These are phyloP conservation scores for Pyracantha coccinea DNA, from an alignment of 331 rosid species.

Conservation along the genomic window DNA sequence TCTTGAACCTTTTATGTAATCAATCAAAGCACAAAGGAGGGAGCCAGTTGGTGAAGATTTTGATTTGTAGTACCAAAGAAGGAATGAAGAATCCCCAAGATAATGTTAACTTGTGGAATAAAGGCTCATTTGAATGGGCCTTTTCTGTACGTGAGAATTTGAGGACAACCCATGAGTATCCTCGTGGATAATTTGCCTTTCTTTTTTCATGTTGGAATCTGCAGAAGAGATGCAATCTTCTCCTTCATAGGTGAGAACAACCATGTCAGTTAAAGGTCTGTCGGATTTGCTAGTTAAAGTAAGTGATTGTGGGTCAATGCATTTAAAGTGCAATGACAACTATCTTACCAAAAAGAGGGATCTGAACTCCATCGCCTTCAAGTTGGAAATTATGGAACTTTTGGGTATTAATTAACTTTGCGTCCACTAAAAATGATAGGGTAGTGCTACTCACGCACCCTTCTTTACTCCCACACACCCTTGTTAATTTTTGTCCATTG, in stretches of 20 bases:
- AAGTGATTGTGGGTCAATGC: background rate
- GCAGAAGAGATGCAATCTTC: background rate
- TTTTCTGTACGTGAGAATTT: background rate
- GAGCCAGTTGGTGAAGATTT: background rate
- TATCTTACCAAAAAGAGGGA: background rate
- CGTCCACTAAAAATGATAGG: background rate
- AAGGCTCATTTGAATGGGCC: background rate
- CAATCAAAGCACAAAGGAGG: background rate
- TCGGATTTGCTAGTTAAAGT: background rate
- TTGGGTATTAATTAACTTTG: background rate
- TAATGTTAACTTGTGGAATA: background rate
- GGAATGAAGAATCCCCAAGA: background rate
- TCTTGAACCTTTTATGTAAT: background rate
- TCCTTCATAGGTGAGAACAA: background rate
- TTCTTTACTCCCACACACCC: too few species aligned
- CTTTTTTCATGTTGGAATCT: background rate
- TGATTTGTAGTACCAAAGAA: background rate
- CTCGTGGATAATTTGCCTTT: background rate
- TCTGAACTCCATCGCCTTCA: background rate
- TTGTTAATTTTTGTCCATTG: too few species aligned
- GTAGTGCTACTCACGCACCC: too few species aligned
- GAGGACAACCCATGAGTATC: background rate
- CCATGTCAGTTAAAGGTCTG: background rate
- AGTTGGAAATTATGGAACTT: background rate
- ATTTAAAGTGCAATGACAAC: background rate